Conservation (phyloP, 2,329 filamentous ascomycete genomes). For the Colletotrichum ledebouriae region DNA sequence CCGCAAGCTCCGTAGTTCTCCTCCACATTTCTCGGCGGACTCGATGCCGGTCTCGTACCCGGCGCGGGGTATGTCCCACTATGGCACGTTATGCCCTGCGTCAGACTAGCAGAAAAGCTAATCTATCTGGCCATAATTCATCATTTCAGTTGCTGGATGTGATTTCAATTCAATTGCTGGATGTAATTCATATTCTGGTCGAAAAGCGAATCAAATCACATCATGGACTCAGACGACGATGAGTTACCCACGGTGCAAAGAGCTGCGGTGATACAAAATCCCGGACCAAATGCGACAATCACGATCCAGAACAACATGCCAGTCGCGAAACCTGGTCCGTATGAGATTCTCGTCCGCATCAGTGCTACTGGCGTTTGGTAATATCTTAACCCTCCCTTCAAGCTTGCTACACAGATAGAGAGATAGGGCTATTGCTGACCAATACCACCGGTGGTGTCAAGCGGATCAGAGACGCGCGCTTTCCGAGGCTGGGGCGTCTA, state of each 20-base stretch:
- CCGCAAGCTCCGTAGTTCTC: slow-evolving; percentile 1
- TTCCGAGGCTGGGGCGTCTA: slow-evolving; percentile 49
- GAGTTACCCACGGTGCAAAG: slow-evolving; percentile 3
- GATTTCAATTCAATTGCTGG: no score
- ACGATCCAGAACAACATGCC: slow-evolving; percentile 19
- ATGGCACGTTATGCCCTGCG: no score
- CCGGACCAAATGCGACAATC: slow-evolving; percentile 21
- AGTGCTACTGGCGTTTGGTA: slow-evolving; percentile 27
- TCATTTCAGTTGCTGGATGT: no score
- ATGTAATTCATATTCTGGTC: no score
- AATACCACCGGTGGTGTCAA: neutral
- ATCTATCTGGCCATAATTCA: no score
- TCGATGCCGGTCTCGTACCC: slow-evolving; percentile 11
- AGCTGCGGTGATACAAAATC: slow-evolving; percentile 32
- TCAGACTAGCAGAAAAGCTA: no score
- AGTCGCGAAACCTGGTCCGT: slow-evolving; percentile 24
- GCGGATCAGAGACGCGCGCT: slow-evolving; percentile 50
- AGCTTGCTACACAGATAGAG: no score
- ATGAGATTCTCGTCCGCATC: slow-evolving; percentile 29
- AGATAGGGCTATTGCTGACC: no score
- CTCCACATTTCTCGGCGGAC: neutral
- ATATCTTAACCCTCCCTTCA: neutral
- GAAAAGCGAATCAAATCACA: neutral
- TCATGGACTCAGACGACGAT: slow-evolving; percentile 4
- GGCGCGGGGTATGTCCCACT: slow-evolving; percentile 17